Percentiles rank a stretch among this genome's conserved stretches.
Conservation (phyloP, 805 yeast species). For the Hemisphaericaspora nanyangensis region DNA sequence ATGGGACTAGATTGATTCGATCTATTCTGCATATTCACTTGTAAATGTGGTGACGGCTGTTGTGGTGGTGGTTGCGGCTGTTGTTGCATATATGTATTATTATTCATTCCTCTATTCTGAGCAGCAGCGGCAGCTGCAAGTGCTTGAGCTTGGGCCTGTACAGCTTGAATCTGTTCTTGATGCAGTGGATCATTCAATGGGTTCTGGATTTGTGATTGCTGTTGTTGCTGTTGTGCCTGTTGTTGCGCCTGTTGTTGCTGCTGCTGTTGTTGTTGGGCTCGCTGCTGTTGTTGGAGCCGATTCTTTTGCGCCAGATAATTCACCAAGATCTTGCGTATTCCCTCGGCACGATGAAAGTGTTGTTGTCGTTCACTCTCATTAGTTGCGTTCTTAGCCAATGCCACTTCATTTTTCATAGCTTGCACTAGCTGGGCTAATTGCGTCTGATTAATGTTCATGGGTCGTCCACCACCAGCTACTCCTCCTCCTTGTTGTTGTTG, state of each 20-base stretch:
- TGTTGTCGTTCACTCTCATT: conserved; percentile 59
- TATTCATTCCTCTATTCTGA: not conserved
- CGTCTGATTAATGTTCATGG: conserved; percentile 5
- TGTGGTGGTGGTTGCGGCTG: conserved; percentile 6
- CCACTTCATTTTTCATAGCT: conserved; percentile 55
- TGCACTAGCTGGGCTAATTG: conserved; percentile 19
- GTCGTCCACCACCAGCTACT: conserved; percentile 3
- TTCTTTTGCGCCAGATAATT: conserved; percentile 49
- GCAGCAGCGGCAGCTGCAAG: conserved; percentile 3
- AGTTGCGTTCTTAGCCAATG: conserved; percentile 55
- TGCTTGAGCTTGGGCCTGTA: conserved; percentile 19
- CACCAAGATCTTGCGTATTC: conserved; percentile 55
- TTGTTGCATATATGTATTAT: conserved; percentile 8
- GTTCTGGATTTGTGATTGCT: conserved; percentile 19
- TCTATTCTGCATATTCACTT: not conserved
- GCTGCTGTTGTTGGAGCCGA: conserved; percentile 12
- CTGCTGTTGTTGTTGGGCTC: conserved; percentile 8
- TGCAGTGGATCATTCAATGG: conserved; percentile 12
- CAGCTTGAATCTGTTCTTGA: conserved; percentile 22
- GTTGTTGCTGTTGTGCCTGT: conserved; percentile 26
- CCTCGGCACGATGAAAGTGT: conserved; percentile 58
- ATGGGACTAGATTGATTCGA: conserved; percentile 4
- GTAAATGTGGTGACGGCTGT: conserved; percentile 2
- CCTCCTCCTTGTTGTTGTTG: not conserved
- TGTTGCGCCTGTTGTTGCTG: conserved; percentile 24